Percentiles rank a stretch among this genome's conserved stretches.
Evolutionary conservation across 768 basidiomycete species (phyloP).

Genomic region (Sutorius australiensis): DNA sequence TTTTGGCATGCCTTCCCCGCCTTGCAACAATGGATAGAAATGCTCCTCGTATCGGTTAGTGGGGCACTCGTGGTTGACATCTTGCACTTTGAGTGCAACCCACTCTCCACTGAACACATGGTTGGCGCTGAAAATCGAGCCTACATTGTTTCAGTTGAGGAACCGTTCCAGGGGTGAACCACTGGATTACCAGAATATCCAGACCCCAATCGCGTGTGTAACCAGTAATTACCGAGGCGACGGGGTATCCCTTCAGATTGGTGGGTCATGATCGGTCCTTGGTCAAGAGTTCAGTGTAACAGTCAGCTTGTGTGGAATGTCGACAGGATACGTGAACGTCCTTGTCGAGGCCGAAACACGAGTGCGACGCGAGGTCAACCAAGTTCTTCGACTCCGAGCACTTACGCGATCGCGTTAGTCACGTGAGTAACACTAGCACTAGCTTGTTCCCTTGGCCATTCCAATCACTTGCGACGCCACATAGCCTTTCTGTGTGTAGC

Average conservation of each 20-base stretch:
- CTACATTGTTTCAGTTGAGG: constrained; percentile 34
- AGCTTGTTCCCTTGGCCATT: background rate
- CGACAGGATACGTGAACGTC: background rate
- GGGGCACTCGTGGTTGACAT: constrained; percentile 66
- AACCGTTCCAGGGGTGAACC: background rate
- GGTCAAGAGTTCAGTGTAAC: background rate
- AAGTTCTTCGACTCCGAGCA: constrained; percentile 2
- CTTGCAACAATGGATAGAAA: constrained; percentile 68
- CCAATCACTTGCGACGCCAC: too few species aligned
- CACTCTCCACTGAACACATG: constrained; percentile 53
- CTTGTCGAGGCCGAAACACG: background rate
- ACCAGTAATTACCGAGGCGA: constrained; percentile 55
- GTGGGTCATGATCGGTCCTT: constrained; percentile 10
- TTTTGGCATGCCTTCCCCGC: constrained; percentile 68
- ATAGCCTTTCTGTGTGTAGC: too few species aligned
- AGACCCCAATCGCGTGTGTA: constrained; percentile 59
- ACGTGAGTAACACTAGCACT: constrained; percentile 16
- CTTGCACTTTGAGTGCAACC: constrained; percentile 76
- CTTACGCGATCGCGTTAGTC: constrained; percentile 22
- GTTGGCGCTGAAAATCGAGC: constrained; percentile 64
- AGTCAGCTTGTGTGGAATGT: background rate
- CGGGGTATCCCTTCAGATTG: constrained; percentile 26
- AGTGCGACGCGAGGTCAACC: constrained; percentile 6
- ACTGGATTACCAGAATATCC: constrained; percentile 62
- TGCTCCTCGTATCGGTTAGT: constrained; percentile 69